phyloP scores from a whole-genome alignment of 1,284 basidiomycete genomes.

The Ganoderma multipileum region DNA sequence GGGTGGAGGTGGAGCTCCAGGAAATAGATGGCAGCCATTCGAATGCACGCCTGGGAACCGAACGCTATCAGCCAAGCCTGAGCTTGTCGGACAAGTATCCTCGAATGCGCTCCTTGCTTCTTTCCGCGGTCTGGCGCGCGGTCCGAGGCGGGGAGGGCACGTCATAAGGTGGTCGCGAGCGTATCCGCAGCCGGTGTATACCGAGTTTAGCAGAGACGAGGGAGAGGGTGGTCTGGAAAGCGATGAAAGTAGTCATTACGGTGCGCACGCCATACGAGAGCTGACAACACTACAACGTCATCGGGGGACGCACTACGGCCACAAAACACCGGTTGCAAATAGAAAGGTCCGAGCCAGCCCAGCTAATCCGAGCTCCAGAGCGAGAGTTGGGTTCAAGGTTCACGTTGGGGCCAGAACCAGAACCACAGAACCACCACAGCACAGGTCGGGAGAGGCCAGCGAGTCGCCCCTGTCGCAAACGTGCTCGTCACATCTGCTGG shows the following conservation, averaged over 20 bases:
- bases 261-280: neutral
- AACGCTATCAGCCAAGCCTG: neutral
- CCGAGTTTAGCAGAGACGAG: neutral
- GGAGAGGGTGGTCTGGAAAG: neutral
- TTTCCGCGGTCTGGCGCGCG: neutral
- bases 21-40: neutral
- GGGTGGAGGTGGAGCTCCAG: neutral
- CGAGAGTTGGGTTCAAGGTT: no score
- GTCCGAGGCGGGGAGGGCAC: neutral
- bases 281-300: conserved; percentile 9
- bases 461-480: neutral
- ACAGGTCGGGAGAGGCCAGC: neutral
- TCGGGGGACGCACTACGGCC: conserved; percentile 6
- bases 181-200: neutral
- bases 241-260: neutral
- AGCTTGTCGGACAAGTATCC: neutral
- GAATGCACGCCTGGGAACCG: neutral
- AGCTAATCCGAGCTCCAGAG: neutral
- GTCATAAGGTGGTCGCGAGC: neutral
- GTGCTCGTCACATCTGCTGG: conserved; percentile 24
- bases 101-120: neutral
- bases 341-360: neutral
- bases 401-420: neutral
- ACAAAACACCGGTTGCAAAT: neutral
- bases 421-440: neutral